These are phyloP conservation scores for Volvariella surrecta DNA, from an alignment of 1,284 basidiomycete species.

Conservation along the genomic window DNA sequence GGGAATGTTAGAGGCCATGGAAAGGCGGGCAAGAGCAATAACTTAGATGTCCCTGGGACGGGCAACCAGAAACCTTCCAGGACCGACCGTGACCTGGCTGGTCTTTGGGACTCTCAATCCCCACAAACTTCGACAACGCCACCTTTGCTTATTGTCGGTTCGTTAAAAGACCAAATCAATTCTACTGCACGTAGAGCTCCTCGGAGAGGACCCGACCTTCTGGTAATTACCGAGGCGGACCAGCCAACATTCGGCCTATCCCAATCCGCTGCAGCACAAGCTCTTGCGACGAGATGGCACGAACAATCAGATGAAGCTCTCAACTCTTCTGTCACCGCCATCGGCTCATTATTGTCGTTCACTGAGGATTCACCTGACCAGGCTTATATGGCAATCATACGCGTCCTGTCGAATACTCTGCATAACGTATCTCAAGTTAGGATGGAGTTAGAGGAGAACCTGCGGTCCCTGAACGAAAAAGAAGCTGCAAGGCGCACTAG, in stretches of 20 bases:
- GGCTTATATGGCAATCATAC: constrained; percentile 58
- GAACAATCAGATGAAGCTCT: constrained; percentile 65
- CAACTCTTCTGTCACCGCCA: constrained; percentile 44
- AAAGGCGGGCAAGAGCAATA: constrained; percentile 24
- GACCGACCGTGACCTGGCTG: constrained; percentile 24
- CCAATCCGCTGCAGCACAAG: constrained; percentile 23
- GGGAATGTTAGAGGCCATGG: constrained; percentile 51
- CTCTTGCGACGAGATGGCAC: constrained; percentile 62
- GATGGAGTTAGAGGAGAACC: constrained; percentile 52
- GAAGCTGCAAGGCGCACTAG: constrained; percentile 39
- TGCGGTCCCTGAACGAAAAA: constrained; percentile 45
- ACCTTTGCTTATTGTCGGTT: constrained; percentile 52
- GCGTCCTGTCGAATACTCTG: constrained; percentile 61
- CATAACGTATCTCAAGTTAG: constrained; percentile 46
- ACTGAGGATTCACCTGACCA: constrained; percentile 33
- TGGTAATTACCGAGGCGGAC: constrained; percentile 21
- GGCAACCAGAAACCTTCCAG: constrained; percentile 13
- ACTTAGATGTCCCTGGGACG: constrained; percentile 15
- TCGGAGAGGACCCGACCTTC: constrained; percentile 19
- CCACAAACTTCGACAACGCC: constrained; percentile 15
- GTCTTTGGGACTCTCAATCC: constrained; percentile 24
- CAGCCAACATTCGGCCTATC: constrained; percentile 16
- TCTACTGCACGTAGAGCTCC: constrained; percentile 5
- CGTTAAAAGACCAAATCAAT: constrained; percentile 26
- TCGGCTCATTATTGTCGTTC: constrained; percentile 33